These are phyloP conservation scores for Ceratobasidium sp. DNA, from an alignment of 1,284 basidiomycete species.

Conservation along the genomic window DNA sequence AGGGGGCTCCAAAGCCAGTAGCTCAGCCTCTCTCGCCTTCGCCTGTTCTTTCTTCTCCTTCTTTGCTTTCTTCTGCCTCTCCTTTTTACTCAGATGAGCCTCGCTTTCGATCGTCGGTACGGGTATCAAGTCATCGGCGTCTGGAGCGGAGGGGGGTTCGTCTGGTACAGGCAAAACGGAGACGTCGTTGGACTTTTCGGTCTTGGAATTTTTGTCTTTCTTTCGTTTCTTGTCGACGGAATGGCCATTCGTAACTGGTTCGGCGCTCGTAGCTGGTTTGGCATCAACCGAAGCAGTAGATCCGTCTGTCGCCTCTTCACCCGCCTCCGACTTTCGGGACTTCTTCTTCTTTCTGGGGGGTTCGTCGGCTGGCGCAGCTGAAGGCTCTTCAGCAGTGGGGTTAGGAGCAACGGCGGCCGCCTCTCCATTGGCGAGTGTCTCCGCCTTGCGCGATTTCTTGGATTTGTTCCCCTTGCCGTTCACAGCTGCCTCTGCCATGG, in stretches of 20 bases:
- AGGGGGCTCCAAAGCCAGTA: conserved; percentile 35
- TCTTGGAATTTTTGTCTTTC: conserved; percentile 40
- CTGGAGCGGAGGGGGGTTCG: conserved; percentile 41
- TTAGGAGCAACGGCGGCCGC: conserved; percentile 11
- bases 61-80: conserved; percentile 48
- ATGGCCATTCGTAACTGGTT: conserved; percentile 24
- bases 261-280: neutral
- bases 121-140: conserved; percentile 33
- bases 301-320: neutral
- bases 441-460: conserved; percentile 42
- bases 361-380: conserved; percentile 49
- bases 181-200: conserved; percentile 29
- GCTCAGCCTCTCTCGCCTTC: conserved; percentile 19
- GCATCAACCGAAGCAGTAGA: neutral
- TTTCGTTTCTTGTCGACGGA: conserved; percentile 44
- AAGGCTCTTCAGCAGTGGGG: conserved; percentile 41
- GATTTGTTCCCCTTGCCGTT: conserved; percentile 45
- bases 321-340: conserved; percentile 47
- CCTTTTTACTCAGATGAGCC: conserved; percentile 49
- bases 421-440: conserved; percentile 37
- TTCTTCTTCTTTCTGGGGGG: conserved; percentile 51
- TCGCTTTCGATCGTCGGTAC: conserved; percentile 35
- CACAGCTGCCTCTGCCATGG: conserved; percentile 45
- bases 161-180: conserved; percentile 23
- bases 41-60: conserved; percentile 45